These are phyloP conservation scores for Xylaria flabelliformis DNA, from an alignment of 495 filamentous ascomycete genomes.

Conservation along the genomic window DNA sequence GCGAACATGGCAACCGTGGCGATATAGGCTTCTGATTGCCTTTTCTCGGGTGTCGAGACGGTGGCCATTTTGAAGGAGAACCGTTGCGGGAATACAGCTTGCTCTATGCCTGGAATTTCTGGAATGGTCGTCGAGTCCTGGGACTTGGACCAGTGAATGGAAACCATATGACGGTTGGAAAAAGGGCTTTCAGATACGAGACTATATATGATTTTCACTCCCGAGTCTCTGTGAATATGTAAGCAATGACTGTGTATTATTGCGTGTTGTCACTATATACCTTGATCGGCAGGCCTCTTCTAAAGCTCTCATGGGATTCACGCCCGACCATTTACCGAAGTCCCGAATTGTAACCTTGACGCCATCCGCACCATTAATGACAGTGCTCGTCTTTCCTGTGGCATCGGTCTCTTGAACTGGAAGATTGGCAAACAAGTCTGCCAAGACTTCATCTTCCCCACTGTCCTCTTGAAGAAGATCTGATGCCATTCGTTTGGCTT, in stretches of 20 bases:
- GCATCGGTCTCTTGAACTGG: slow-evolving; percentile 66
- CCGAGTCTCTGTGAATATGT: slow-evolving; percentile 63
- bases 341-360: slow-evolving; percentile 68
- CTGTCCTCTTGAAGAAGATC: slow-evolving; percentile 58
- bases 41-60: slow-evolving; percentile 73
- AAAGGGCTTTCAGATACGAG: slow-evolving; percentile 73
- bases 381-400: slow-evolving; percentile 58
- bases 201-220: slow-evolving; percentile 67
- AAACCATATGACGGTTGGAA: slow-evolving; percentile 74
- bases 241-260: slow-evolving; percentile 18
- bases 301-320: slow-evolving; percentile 73
- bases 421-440: slow-evolving; percentile 71
- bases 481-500: slow-evolving; percentile 57
- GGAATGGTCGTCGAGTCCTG: slow-evolving; percentile 62
- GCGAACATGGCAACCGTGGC: slow-evolving; percentile 82
- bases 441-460: slow-evolving; percentile 59
- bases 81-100: slow-evolving; percentile 47
- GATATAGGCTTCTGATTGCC: slow-evolving; percentile 86
- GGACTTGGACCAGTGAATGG: slow-evolving; percentile 79
- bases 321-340: slow-evolving; percentile 80
- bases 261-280: slow-evolving; percentile 47
- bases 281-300: slow-evolving; percentile 88
- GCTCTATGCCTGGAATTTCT: slow-evolving; percentile 51
- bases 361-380: slow-evolving; percentile 57
- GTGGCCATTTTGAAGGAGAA: slow-evolving; percentile 72